Percentiles rank a stretch among this genome's conserved stretches.
These are phyloP conservation scores for Neonectria punicea DNA, from an alignment of 2,329 filamentous ascomycete species.

Conservation along the genomic window DNA sequence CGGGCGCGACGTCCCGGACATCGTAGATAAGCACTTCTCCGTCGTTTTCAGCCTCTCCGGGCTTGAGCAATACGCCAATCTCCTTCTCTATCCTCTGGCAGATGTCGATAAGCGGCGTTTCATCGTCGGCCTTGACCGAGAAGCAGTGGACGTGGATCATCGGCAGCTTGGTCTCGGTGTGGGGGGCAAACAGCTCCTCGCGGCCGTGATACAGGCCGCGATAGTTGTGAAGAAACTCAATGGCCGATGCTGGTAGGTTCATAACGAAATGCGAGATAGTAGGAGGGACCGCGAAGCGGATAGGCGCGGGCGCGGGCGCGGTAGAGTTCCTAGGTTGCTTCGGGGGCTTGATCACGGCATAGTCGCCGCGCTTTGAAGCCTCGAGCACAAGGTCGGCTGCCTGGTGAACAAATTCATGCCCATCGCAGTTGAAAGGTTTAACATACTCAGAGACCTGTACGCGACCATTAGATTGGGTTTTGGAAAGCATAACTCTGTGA, in stretches of 20 bases:
- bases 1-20: slow-evolving; percentile 89
- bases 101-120: slow-evolving; percentile 67
- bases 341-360: slow-evolving; percentile 61
- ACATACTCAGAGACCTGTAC: slow-evolving; percentile 73
- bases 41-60: slow-evolving; percentile 58
- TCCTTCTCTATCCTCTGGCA: slow-evolving; percentile 53
- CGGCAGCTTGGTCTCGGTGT: slow-evolving; percentile 72
- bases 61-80: slow-evolving; percentile 53
- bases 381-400: slow-evolving; percentile 71
- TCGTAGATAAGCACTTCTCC: slow-evolving; percentile 69
- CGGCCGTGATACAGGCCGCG: slow-evolving; percentile 82
- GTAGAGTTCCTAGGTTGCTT: slow-evolving; percentile 52
- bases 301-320: slow-evolving; percentile 49
- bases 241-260: slow-evolving; percentile 93
- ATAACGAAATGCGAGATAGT: slow-evolving; percentile 95
- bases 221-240: slow-evolving; percentile 76
- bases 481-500: background rate
- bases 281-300: slow-evolving; percentile 68
- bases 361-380: slow-evolving; percentile 61
- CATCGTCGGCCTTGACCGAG: slow-evolving; percentile 81
- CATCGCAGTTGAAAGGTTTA: slow-evolving; percentile 83
- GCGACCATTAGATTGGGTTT: slow-evolving; percentile 23
- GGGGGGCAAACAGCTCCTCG: slow-evolving; percentile 71
- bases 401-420: slow-evolving; percentile 79
- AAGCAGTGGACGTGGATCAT: slow-evolving; percentile 97